Evolutionary conservation across 2,329 filamentous ascomycete genomes (phyloP).

Genomic region (Arthrobotrys sphaeroides): DNA sequence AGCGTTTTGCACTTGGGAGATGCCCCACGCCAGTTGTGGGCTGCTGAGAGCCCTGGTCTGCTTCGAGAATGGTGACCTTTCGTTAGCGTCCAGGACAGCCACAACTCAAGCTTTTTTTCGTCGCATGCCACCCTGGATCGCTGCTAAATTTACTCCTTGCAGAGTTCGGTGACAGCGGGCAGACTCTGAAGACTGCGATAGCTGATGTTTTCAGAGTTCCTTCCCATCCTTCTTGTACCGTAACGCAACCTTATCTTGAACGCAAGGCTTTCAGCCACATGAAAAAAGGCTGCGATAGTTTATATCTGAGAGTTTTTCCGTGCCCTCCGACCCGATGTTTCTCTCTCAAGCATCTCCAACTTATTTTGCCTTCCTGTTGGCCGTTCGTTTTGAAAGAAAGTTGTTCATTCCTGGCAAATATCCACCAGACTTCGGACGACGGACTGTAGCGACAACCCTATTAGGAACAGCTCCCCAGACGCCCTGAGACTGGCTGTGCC

Average conservation of each 20-base stretch:
- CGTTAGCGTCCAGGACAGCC: slow-evolving; percentile 27
- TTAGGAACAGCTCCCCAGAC: slow-evolving; percentile 30
- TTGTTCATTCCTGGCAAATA: slow-evolving; percentile 1
- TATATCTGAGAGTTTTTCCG: slow-evolving; percentile 20
- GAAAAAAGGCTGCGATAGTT: slow-evolving; percentile 17
- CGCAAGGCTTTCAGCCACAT: slow-evolving; percentile 35
- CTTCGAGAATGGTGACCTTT: slow-evolving; percentile 37
- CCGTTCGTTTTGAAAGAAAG: slow-evolving; percentile 6
- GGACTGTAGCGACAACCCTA: slow-evolving; percentile 35
- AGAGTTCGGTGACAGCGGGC: slow-evolving; percentile 32
- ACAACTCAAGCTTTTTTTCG: slow-evolving; percentile 45
- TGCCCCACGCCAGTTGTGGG: slow-evolving; percentile 30
- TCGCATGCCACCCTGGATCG: slow-evolving; percentile 28
- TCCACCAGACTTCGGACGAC: slow-evolving; percentile 47
- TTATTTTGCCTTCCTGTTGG: background rate
- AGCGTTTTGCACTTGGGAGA: slow-evolving; percentile 21
- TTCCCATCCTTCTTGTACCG: slow-evolving; percentile 28
- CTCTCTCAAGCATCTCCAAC: slow-evolving; percentile 10
- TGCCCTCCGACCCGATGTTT: background rate
- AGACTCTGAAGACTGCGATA: slow-evolving; percentile 15
- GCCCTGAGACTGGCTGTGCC: slow-evolving; percentile 43
- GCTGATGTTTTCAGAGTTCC: slow-evolving; percentile 41
- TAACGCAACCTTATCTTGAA: slow-evolving; percentile 39
- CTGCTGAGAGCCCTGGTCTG: slow-evolving; percentile 3
- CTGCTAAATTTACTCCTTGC: slow-evolving; percentile 46